Percentiles rank a stretch among this genome's conserved stretches.
These are phyloP conservation scores for Corymbia calophylla DNA, from an alignment of 441 rosid genomes.

Conservation along the genomic window DNA sequence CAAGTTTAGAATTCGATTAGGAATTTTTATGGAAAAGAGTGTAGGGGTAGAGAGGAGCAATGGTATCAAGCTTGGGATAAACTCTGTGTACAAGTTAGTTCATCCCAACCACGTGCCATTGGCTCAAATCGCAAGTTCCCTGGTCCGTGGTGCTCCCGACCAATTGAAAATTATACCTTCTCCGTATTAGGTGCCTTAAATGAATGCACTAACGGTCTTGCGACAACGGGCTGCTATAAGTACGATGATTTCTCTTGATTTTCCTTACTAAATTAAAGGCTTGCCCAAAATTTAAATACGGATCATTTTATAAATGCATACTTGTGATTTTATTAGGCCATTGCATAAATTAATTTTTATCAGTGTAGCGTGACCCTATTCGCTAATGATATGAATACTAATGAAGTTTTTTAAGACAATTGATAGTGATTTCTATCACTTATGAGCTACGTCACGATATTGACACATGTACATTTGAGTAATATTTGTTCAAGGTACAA, in stretches of 20 bases:
- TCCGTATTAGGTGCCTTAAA: not conserved
- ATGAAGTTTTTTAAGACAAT: not conserved
- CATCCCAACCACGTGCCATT: not conserved
- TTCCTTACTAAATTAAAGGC: not conserved
- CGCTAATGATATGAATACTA: accelerated
- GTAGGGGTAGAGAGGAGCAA: not conserved
- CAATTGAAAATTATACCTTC: not conserved
- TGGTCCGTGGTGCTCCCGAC: accelerated
- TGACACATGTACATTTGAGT: accelerated
- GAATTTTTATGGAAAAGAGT: not conserved
- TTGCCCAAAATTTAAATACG: accelerated
- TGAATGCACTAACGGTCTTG: not conserved
- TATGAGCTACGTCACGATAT: accelerated
- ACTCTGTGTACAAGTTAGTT: not conserved
- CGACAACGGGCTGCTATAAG: accelerated
- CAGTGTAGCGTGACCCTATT: not conserved
- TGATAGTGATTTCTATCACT: not conserved
- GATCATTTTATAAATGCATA: not conserved
- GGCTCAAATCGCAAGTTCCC: not conserved
- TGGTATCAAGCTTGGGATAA: not conserved
- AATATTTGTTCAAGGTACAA: accelerated
- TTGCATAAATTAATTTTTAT: not conserved
- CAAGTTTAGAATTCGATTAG: not conserved
- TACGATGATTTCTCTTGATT: not conserved
- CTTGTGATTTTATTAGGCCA: accelerated